Percentiles rank a stretch among this genome's conserved stretches.
phyloP scores from a whole-genome alignment of 2,329 filamentous ascomycete genomes.

The Ploettnerulaceae sp. region DNA sequence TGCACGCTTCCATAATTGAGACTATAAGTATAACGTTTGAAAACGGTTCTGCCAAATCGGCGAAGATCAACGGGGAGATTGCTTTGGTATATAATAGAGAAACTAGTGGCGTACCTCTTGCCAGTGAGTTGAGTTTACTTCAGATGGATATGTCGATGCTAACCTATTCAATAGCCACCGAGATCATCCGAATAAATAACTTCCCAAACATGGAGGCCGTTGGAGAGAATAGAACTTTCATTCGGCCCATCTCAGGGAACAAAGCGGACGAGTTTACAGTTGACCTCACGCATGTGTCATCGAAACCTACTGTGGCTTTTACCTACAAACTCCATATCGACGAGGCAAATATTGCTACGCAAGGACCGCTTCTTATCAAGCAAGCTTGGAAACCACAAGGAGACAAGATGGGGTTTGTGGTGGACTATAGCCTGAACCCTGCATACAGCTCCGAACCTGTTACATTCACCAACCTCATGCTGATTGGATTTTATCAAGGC shows the following conservation, averaged over 20 bases:
- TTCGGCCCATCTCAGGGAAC: constrained; percentile 60
- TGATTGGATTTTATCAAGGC: constrained; percentile 68
- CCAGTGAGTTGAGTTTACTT: constrained; percentile 37
- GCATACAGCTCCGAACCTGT: constrained; percentile 43
- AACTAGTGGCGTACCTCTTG: constrained; percentile 35
- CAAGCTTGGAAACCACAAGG: constrained; percentile 75
- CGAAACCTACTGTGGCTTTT: constrained; percentile 73
- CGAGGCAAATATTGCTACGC: constrained; percentile 45
- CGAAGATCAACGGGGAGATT: constrained; percentile 80
- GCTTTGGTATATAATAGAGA: constrained; percentile 72
- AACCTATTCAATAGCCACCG: constrained; percentile 39
- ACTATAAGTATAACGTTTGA: constrained; percentile 84
- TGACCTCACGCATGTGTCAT: constrained; percentile 63
- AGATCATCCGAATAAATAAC: constrained; percentile 80
- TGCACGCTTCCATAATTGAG: constrained; percentile 88
- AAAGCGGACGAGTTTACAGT: constrained; percentile 77
- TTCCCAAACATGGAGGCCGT: constrained; percentile 86
- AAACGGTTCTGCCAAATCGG: constrained; percentile 63
- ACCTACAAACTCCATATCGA: constrained; percentile 85
- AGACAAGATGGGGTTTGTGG: constrained; percentile 78
- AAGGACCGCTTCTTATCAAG: constrained; percentile 57
- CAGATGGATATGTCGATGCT: constrained; percentile 17
- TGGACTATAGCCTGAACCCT: constrained; percentile 82
- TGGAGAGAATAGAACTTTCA: constrained; percentile 87
- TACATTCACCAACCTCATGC: constrained; percentile 67